Conservation (phyloP, 2,329 filamentous ascomycete genomes). For the Elsinoe necatrix region DNA sequence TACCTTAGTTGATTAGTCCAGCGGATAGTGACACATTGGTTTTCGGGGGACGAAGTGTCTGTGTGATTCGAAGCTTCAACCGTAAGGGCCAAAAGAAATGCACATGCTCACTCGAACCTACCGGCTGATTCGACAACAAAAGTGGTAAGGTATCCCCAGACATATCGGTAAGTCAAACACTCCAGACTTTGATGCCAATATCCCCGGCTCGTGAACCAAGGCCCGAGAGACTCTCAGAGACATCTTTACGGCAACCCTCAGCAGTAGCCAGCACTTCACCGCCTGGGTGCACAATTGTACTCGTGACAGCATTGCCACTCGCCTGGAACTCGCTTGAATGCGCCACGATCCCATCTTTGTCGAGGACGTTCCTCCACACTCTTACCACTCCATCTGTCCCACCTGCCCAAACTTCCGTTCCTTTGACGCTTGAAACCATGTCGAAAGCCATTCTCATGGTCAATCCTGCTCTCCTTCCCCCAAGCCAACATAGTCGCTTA, state of each 20-base stretch:
- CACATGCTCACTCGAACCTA: too few species aligned
- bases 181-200: too few species aligned
- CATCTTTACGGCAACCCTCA: not conserved
- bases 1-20: too few species aligned
- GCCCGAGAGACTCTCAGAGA: too few species aligned
- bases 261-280: constrained; percentile 15
- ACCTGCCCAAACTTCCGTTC: constrained; percentile 51
- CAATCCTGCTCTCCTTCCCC: constrained; percentile 37
- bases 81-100: too few species aligned
- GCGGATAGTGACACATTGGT: too few species aligned
- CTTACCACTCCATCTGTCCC: constrained; percentile 45
- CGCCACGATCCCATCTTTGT: constrained; percentile 32
- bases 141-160: too few species aligned
- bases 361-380: constrained; percentile 42
- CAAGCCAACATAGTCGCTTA: constrained; percentile 43
- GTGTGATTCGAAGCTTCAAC: too few species aligned
- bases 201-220: too few species aligned
- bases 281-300: constrained; percentile 9
- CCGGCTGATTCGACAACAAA: too few species aligned
- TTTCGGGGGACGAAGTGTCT: too few species aligned
- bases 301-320: constrained; percentile 15
- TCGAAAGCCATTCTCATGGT: constrained; percentile 52
- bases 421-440: constrained; percentile 31
- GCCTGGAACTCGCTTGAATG: constrained; percentile 36
- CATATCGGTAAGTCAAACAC: too few species aligned